Conservation (phyloP, 129 eudicot genomes). For the Flaveria robusta region DNA sequence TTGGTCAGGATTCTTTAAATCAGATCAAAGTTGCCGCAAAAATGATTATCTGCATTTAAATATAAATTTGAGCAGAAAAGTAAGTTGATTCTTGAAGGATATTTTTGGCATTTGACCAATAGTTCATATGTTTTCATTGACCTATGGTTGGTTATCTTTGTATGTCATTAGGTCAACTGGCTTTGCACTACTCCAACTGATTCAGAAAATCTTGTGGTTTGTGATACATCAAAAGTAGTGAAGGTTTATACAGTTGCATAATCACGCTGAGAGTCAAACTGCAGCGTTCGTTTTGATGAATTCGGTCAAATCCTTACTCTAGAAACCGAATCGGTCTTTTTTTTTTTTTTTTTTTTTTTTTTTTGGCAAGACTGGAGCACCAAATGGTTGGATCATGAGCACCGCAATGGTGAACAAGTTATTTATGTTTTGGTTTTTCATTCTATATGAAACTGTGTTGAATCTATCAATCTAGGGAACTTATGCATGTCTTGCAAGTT, state of each 20-base stretch:
- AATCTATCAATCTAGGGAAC: neutral
- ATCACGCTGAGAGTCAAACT: constrained; percentile 4
- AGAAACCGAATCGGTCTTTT: neutral
- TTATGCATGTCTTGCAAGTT: neutral
- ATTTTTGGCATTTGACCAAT: constrained; percentile 14
- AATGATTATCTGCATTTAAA: constrained; percentile 47
- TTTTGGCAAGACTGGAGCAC: neutral
- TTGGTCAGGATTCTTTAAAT: constrained; percentile 57
- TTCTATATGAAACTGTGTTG: neutral
- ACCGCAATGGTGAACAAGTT: neutral
- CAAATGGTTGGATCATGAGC: neutral
- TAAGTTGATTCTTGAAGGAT: constrained; percentile 36
- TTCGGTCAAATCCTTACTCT: neutral
- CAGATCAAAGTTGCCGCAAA: constrained; percentile 38
- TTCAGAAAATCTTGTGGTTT: constrained; percentile 83
- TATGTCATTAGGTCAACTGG: constrained; percentile 79
- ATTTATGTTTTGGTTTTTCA: neutral
- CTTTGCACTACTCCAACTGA: constrained; percentile 87
- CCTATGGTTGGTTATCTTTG: constrained; percentile 5
- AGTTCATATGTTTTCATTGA: neutral
- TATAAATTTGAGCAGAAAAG: constrained; percentile 77
- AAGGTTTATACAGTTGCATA: constrained; percentile 82
- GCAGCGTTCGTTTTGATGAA: neutral
- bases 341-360: neutral
- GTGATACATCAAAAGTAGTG: constrained; percentile 93